Evolutionary conservation across 768 basidiomycete species (phyloP), one percentile per base, ranked within the genome.

Genomic region (Auricularia sp.): DNA sequence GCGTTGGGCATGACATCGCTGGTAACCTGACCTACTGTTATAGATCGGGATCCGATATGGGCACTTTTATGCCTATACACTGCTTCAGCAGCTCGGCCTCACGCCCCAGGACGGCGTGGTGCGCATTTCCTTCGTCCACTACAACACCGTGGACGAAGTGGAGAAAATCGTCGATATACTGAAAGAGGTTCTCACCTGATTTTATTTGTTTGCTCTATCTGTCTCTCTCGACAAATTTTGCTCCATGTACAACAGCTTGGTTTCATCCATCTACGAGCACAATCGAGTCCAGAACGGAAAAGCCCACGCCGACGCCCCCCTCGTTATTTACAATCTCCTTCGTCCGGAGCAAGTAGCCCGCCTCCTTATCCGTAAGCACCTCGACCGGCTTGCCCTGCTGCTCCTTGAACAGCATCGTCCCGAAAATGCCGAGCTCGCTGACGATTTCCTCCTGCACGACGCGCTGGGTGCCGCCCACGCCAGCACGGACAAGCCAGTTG

Each of bases 241-340:
- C 29, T 29, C 21, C 33, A 33, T 64, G 18, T 16, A 51, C 37
- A 51, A 51, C 39, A 42, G 39, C 29, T 29, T 29, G 29, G 29
- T 42, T 34, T 21, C 16, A 34, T 61, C 62, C 70, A 33, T 78
- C 77, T 7, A 88, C 81, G 42, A 91, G 76, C 13, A 89, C 73
- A 61, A 90, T 68, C 1, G 86, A 88, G 72, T 91, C 89, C 61
- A 91, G 73, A 4, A 90, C 89, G 2, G 86, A 87, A 71, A 87
- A 89, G 13, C 93, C 93, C 61, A 88, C 87, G 3, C 89, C 90
- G 3, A 94, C 88, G 3, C 94, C 94, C 4, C 94, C 94, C 71
- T 99, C 96, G 72, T 98, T 88, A 65, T 86, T 91, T 54, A 93
- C 92, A 71, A 85, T 87, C 4, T 89, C 91, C 71, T 97, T 98